Base-by-base conservation (phyloP, 2,329 filamentous ascomycete species). In the Fusarium phyllophilum region DNA sequence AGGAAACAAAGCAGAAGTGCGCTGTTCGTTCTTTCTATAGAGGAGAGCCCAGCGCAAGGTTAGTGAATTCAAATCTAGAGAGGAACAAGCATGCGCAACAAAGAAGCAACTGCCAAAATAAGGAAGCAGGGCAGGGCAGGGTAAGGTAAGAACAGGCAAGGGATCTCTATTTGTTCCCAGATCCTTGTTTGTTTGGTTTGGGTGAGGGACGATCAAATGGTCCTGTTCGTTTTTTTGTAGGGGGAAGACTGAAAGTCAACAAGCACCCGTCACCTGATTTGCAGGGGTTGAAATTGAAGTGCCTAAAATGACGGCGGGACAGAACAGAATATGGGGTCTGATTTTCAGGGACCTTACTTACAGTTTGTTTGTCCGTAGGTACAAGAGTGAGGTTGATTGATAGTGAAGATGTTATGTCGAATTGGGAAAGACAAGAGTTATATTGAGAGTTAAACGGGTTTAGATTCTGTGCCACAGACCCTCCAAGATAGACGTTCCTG, bases 221-320 rank as follows among this genome's bases (percentile, higher is more conserved):
- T 64, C 49, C 63, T 62, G 61, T 62, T 69, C 56, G 54, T 24
- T 70, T 67, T 77, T 69, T 66, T 76, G 69, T 75, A 74, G 72
- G 77, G 77, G 76, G 76, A 5, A 34, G 48, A 34, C 31, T 24
- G 48, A 71, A 78, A 74, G 74, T 78, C 77, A 78, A 78, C 75
- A 78, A 78, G 66, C 72, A 63, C 31, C 65, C 60, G 74, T 78
- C 77, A 78, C 75, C 77, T 78, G 77, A 78, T 78, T 46, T 59
- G 56, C 76, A 75, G 66, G 74, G 75, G 75, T 70, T 49, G 56
- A 65, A 63, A 63, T 62, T 61, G 55, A 57, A 42, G 70, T 36
- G 48, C 48, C 48, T 52, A 39, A 49, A 62, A 64, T 64, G 62
- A 63, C 34, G 39, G 48, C 46, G 26, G 39, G 46, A 60, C 57